A percentile compares a stretch with the other conserved stretches of the same genome.
These are phyloP conservation scores for Fonsecaea erecta DNA, from an alignment of 2,329 filamentous ascomycete genomes.

Conservation along the genomic window DNA sequence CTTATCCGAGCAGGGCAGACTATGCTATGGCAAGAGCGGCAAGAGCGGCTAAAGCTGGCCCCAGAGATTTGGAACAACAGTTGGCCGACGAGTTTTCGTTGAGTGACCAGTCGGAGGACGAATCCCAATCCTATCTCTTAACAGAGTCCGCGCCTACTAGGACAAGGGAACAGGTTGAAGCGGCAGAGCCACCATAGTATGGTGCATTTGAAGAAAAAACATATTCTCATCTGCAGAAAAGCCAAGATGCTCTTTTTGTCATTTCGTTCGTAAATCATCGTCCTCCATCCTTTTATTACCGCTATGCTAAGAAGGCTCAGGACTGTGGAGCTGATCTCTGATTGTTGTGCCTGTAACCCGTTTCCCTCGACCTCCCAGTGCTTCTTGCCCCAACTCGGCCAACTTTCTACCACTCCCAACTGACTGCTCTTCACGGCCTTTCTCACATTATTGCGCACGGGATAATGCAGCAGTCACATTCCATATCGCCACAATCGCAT, in stretches of 20 bases:
- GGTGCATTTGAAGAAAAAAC: constrained; percentile 3
- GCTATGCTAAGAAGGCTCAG: neutral
- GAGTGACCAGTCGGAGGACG: constrained; percentile 33
- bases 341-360: neutral
- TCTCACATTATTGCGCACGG: constrained; percentile 30
- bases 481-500: constrained; percentile 29
- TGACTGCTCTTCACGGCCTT: neutral
- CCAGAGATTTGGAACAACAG: constrained; percentile 34
- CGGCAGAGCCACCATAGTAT: constrained; percentile 21
- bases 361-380: neutral
- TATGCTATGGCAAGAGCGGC: constrained; percentile 16
- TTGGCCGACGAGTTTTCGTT: constrained; percentile 32
- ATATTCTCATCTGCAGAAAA: constrained; percentile 3
- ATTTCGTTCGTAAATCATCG: neutral
- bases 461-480: constrained; percentile 34
- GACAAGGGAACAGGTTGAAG: constrained; percentile 6
- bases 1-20: constrained; percentile 46
- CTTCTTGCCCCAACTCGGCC: neutral
- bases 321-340: neutral
- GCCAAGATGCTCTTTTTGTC: neutral
- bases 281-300: neutral
- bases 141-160: constrained; percentile 15
- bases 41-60: constrained; percentile 6
- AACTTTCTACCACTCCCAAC: neutral
- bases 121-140: constrained; percentile 27